Evolutionary conservation across 257 asterid species (phyloP), one percentile per base, ranked within the genome.

Genomic region (Fraxinus pennsylvanica): DNA sequence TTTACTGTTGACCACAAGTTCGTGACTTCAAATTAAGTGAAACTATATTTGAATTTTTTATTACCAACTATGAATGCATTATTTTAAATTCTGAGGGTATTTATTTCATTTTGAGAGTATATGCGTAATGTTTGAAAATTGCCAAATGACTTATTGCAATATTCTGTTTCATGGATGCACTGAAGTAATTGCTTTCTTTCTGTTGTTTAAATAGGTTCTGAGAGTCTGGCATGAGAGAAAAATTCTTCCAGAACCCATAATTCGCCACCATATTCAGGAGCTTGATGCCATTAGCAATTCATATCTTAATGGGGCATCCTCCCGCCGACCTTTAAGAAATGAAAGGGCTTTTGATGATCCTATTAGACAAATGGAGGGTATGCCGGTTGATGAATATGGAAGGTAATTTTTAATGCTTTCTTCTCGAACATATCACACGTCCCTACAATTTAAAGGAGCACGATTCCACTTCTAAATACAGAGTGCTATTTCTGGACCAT

Each of bases 321-420:
- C 92, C 65, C 96, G 93, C 39, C 88, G 95, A 54, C 82, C 92
- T 54, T 82, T 81, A 70, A 85, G 97, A 83, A 90, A 90, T 71
- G 98, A 94, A 79, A 89, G 98, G 85, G 83, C 97, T 78, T 86
- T 92, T 81, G 98, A 94, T 84, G 98, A 94, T 78, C 98, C 98
- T 74, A 84, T 92, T 32, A 85, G 98, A 85, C 89, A 90, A 84
- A 92, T 94, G 98, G 97, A 89, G 89, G 98, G 97, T 47, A 94
- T 94, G 98, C 85, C 66, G 78, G 98, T 93, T 32, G 96, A 94
- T 76, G 98, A 94, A 84, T 94, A 94, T 78, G 98, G 98, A 84
- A 94, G 98, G 98, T 93, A 82, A 73, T 68, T 70, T 63, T 63
- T 27, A 3, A 27, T 76, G 47, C 43, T 74, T 78, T 7, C 36